Evolutionary conservation across 352 stramenopile species (phyloP).

Genomic region (Pythium phragmitis): DNA sequence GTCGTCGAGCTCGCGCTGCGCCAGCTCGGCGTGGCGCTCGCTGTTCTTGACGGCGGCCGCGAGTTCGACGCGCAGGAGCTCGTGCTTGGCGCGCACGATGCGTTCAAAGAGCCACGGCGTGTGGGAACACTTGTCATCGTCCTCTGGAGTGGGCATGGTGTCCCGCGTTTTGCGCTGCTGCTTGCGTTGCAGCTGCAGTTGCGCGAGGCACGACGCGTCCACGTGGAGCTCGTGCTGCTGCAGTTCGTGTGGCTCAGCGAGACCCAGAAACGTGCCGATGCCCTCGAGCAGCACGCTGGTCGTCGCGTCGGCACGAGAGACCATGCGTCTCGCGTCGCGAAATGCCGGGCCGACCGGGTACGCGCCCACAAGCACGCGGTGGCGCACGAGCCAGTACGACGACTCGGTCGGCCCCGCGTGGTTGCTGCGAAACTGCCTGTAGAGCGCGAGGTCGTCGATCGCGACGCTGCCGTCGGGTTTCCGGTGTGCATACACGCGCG

Average conservation of each 20-base stretch:
- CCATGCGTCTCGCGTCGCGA: constrained; percentile 39
- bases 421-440: constrained; percentile 64
- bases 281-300: constrained; percentile 65
- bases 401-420: constrained; percentile 61
- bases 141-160: too few species aligned
- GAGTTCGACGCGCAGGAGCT: constrained; percentile 39
- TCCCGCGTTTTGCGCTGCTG: neutral
- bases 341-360: constrained; percentile 55
- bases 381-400: constrained; percentile 72
- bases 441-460: constrained; percentile 57
- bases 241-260: constrained; percentile 47
- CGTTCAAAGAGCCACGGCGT: constrained; percentile 50
- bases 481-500: constrained; percentile 35
- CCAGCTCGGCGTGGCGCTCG: constrained; percentile 45
- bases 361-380: constrained; percentile 48
- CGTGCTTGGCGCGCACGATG: constrained; percentile 49
- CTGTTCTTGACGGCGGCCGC: constrained; percentile 36
- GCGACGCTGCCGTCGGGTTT: constrained; percentile 39
- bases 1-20: constrained; percentile 32
- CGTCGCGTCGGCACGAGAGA: constrained; percentile 48
- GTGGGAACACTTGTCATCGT: neutral
- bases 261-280: constrained; percentile 67
- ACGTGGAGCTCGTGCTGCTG: constrained; percentile 16
- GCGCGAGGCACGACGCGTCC: constrained; percentile 17
- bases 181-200: constrained; percentile 10